Conservation (phyloP, 441 rosid species). For the Jatropha podagrica region DNA sequence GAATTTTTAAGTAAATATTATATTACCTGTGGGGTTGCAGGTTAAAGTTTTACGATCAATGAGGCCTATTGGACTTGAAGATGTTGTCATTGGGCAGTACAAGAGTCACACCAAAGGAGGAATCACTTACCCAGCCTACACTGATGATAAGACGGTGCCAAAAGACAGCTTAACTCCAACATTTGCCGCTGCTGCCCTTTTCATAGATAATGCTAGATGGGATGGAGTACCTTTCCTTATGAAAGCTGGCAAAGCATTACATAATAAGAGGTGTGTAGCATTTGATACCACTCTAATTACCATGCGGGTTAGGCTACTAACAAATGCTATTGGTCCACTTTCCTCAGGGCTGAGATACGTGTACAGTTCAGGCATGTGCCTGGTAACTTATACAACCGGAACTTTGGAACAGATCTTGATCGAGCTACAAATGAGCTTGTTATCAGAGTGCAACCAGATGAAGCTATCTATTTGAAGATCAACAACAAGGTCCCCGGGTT, state of each 20-base stretch:
- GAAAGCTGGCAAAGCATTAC: conserved; percentile 95
- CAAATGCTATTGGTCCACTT: conserved; percentile 15
- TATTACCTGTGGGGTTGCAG: conserved; percentile 35
- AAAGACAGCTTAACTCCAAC: conserved; percentile 82
- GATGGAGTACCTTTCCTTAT: conserved; percentile 93
- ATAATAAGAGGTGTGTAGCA: conserved; percentile 56
- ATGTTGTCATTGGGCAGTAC: conserved; percentile 83
- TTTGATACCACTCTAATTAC: background rate
- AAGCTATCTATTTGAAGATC: conserved; percentile 91
- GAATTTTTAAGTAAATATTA: conserved; percentile 1
- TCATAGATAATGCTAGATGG: conserved; percentile 96
- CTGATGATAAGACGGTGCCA: conserved; percentile 84
- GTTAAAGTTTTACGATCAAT: conserved; percentile 91
- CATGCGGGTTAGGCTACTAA: background rate
- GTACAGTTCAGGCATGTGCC: conserved; percentile 95
- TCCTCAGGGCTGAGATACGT: conserved; percentile 74
- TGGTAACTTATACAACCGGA: conserved; percentile 78
- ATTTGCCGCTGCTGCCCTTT: conserved; percentile 94
- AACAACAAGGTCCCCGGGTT: conserved; percentile 95
- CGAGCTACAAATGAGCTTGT: conserved; percentile 88
- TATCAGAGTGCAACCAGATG: conserved; percentile 89
- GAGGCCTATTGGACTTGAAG: conserved; percentile 76
- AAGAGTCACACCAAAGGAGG: conserved; percentile 83
- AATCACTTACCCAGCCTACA: conserved; percentile 68
- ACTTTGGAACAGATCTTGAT: conserved; percentile 74